These are phyloP conservation scores for Microthlaspi erraticum DNA, from an alignment of 345 rosid genomes.

Conservation along the genomic window DNA sequence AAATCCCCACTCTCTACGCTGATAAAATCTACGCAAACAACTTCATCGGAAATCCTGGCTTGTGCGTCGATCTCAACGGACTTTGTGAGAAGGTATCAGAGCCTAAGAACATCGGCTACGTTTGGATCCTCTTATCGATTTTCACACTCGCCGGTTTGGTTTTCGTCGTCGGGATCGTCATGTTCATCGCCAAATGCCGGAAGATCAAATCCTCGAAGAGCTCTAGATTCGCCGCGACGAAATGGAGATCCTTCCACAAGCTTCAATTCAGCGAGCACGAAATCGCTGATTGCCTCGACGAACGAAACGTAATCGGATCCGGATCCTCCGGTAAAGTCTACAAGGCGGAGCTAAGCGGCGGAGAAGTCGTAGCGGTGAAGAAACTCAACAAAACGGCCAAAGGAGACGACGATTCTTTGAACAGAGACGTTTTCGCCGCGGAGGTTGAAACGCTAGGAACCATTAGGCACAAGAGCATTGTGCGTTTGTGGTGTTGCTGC, in stretches of 20 bases:
- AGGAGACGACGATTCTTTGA: conserved; percentile 46
- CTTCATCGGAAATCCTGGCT: conserved; percentile 78
- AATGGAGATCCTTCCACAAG: conserved; percentile 93
- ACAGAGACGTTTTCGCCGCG: conserved; percentile 52
- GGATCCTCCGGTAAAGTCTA: conserved; percentile 93
- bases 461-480: conserved; percentile 89
- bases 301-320: conserved; percentile 75
- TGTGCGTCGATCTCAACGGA: conserved; percentile 66
- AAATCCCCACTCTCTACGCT: conserved; percentile 68
- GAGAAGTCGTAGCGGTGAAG: conserved; percentile 86
- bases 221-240: conserved; percentile 39
- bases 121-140: conserved; percentile 69
- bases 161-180: conserved; percentile 60
- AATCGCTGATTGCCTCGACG: conserved; percentile 59
- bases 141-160: conserved; percentile 60
- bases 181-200: conserved; percentile 63
- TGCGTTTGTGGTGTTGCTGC: conserved; percentile 87
- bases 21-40: conserved; percentile 54
- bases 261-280: conserved; percentile 79
- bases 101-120: conserved; percentile 46
- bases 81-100: conserved; percentile 54
- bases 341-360: conserved; percentile 66
- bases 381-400: conserved; percentile 55
- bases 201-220: conserved; percentile 55
- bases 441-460: conserved; percentile 88